Evolutionary conservation across 176 grass and related monocot genomes (phyloP).

Genomic region (Triticum monococcum): DNA sequence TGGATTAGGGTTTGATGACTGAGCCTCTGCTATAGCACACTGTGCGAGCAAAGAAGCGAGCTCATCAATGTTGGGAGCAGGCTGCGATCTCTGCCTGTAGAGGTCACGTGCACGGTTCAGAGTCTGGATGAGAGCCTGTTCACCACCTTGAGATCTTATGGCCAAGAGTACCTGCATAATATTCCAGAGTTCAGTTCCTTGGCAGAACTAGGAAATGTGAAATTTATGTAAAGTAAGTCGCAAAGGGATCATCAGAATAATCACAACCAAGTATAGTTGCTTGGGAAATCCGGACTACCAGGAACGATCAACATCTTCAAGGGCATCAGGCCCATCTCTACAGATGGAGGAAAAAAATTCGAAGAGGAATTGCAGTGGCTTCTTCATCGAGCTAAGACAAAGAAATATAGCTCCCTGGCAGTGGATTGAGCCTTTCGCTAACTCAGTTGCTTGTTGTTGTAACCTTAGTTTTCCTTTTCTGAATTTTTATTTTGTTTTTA

Average conservation of each 20-base stretch:
- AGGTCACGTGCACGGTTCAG: constrained; percentile 81
- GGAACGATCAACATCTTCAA: too few species aligned
- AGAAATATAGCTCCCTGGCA: neutral
- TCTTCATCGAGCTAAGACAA: too few species aligned
- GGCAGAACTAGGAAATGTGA: neutral
- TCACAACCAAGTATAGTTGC: neutral
- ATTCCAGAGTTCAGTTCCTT: neutral
- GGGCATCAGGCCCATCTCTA: too few species aligned
- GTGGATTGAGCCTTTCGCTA: neutral
- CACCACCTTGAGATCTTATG: constrained; percentile 79
- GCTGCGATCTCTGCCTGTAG: constrained; percentile 56
- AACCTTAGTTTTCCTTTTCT: neutral
- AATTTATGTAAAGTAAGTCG: neutral
- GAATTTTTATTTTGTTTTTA: neutral
- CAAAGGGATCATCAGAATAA: neutral
- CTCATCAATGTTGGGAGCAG: constrained; percentile 45
- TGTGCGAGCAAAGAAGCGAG: constrained; percentile 85
- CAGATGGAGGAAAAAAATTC: too few species aligned
- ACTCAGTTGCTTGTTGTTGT: neutral
- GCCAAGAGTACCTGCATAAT: constrained; percentile 65
- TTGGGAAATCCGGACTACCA: neutral
- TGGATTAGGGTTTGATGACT: constrained; percentile 27
- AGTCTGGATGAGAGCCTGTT: constrained; percentile 72
- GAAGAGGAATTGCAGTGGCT: too few species aligned
- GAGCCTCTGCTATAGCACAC: constrained; percentile 86